Conservation (phyloP, 257 asterid genomes). For the Jaltomata sinuosa region DNA sequence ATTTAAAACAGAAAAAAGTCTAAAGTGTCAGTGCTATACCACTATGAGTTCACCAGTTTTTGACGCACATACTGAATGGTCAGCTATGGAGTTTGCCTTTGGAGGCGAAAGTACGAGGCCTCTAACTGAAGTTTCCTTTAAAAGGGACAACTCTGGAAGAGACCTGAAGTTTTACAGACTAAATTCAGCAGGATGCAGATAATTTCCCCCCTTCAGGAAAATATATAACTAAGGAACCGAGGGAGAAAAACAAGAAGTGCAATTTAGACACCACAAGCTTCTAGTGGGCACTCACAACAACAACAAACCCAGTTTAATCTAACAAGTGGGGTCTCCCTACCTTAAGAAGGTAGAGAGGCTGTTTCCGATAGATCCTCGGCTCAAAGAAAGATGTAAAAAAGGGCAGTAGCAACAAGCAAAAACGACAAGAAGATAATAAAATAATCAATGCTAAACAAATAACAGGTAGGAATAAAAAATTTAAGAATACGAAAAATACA, state of each 20-base stretch:
- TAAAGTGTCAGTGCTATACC: slow-evolving; percentile 29
- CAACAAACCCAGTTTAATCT: background rate
- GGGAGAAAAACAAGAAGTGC: background rate
- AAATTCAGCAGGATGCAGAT: background rate
- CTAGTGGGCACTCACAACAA: background rate
- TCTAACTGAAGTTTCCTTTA: slow-evolving; percentile 67
- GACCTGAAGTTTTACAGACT: slow-evolving; percentile 46
- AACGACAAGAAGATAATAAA: background rate
- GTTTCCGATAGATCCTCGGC: background rate
- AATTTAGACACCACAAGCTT: background rate
- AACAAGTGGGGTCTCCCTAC: background rate
- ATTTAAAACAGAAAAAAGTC: background rate
- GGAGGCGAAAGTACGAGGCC: slow-evolving; percentile 43
- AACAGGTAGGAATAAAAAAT: background rate
- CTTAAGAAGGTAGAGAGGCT: background rate
- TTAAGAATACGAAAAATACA: too few relatives aligned
- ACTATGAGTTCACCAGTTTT: slow-evolving; percentile 59
- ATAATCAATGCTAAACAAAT: background rate
- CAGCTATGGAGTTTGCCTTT: slow-evolving; percentile 39
- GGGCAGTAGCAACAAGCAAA: background rate
- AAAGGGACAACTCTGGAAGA: slow-evolving; percentile 72
- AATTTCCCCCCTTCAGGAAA: background rate
- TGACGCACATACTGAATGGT: slow-evolving; percentile 50
- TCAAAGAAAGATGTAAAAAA: background rate
- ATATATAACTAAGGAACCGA: background rate